These are phyloP conservation scores for Mucor circinelloides DNA, from an alignment of 371 early-diverging fungal species.

Conservation along the genomic window DNA sequence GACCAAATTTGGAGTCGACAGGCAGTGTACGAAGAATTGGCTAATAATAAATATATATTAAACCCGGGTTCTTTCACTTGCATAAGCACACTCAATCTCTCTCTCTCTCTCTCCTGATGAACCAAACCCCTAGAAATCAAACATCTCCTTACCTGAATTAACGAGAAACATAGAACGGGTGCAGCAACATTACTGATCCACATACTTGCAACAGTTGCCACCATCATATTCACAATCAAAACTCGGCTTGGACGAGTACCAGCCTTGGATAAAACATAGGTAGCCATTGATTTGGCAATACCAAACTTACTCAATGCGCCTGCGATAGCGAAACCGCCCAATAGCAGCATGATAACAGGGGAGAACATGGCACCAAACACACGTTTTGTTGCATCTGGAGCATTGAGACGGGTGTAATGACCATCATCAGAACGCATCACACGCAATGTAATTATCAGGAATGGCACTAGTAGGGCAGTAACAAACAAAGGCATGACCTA, in stretches of 20 bases:
- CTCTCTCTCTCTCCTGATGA: neutral
- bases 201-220: conserved; percentile 77
- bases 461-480: conserved; percentile 88
- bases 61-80: neutral
- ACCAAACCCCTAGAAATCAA: neutral
- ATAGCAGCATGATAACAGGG: conserved; percentile 91
- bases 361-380: conserved; percentile 93
- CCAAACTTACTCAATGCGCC: conserved; percentile 70
- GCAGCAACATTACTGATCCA: conserved; percentile 87
- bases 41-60: neutral
- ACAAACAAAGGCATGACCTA: conserved; percentile 94
- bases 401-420: conserved; percentile 45
- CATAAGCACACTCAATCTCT: neutral
- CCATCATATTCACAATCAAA: conserved; percentile 75
- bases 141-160: conserved; percentile 36
- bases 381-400: conserved; percentile 78
- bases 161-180: conserved; percentile 79
- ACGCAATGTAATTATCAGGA: conserved; percentile 81
- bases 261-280: conserved; percentile 67
- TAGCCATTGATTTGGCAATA: conserved; percentile 73
- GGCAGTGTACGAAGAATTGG: conserved; percentile 78
- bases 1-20: conserved; percentile 60
- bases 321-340: conserved; percentile 95
- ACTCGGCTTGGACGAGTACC: conserved; percentile 72
- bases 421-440: conserved; percentile 74